Percentiles rank a stretch among this genome's conserved stretches.
Conservation (phyloP, 176 grass and related monocot species). For the Musa troglodytarum region DNA sequence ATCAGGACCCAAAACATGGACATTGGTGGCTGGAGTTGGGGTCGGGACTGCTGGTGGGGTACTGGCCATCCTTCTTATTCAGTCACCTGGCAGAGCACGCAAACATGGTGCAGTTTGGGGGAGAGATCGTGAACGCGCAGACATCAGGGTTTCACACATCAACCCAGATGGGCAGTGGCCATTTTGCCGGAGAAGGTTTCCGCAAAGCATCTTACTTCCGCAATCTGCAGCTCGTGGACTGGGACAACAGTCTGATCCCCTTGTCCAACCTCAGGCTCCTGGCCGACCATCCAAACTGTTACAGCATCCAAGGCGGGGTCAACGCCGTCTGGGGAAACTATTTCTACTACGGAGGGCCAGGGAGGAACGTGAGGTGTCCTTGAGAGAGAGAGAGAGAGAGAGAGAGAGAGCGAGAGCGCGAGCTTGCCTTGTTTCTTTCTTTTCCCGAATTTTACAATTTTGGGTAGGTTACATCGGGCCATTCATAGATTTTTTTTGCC, state of each 20-base stretch:
- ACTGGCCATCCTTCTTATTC: conserved; percentile 12
- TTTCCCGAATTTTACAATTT: no score
- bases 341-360: conserved; percentile 15
- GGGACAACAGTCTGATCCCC: conserved; percentile 13
- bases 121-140: conserved; percentile 4
- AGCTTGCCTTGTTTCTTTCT: no score
- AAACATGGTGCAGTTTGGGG: conserved; percentile 16
- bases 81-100: neutral
- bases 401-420: no score
- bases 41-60: conserved; percentile 7
- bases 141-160: neutral
- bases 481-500: no score
- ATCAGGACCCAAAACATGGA: conserved; percentile 14
- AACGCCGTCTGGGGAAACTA: conserved; percentile 7
- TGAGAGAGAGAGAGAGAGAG: neutral
- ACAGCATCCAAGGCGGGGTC: neutral
- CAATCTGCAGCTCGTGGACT: conserved; percentile 10
- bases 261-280: conserved; percentile 1
- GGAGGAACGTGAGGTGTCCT: conserved; percentile 7
- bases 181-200: conserved; percentile 6
- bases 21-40: conserved; percentile 20
- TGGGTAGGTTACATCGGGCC: no score
- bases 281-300: conserved; percentile 12
- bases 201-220: conserved; percentile 12
- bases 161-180: conserved; percentile 12